phyloP scores from a whole-genome alignment of 2,329 filamentous ascomycete genomes.

The Colletotrichum tofieldiae region DNA sequence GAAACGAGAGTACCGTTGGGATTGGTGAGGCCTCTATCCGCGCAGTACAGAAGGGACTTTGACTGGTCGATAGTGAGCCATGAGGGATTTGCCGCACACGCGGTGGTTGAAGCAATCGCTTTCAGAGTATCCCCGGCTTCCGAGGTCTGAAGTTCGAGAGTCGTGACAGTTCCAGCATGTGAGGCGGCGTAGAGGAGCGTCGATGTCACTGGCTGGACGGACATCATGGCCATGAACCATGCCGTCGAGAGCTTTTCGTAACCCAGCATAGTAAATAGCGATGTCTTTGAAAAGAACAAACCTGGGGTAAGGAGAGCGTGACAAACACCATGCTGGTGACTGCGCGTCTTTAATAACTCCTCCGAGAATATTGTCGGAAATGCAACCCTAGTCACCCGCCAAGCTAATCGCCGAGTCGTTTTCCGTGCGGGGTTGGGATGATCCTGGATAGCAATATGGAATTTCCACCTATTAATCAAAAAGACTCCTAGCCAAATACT shows the following conservation, averaged over 20 bases:
- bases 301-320: not conserved
- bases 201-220: conserved; percentile 50
- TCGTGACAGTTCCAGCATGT: conserved; percentile 64
- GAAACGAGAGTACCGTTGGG: conserved; percentile 40
- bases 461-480: conserved; percentile 38
- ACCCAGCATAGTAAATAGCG: conserved; percentile 13
- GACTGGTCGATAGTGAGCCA: conserved; percentile 42
- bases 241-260: conserved; percentile 18
- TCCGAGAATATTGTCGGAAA: conserved; percentile 25
- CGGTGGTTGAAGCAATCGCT: conserved; percentile 34
- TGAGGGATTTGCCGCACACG: conserved; percentile 42
- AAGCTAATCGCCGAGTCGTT: conserved; percentile 24
- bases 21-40: conserved; percentile 33
- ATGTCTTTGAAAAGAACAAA: not conserved
- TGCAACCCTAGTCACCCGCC: conserved; percentile 13
- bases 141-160: conserved; percentile 56
- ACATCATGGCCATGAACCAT: conserved; percentile 26
- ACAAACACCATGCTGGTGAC: not conserved
- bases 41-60: conserved; percentile 41
- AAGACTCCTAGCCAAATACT: not conserved
- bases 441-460: conserved; percentile 17
- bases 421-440: conserved; percentile 40
- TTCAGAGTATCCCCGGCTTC: conserved; percentile 21
- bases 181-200: conserved; percentile 64
- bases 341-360: conserved; percentile 15